Conservation (phyloP, 495 filamentous ascomycete species). For the Articulospora tetracladia region DNA sequence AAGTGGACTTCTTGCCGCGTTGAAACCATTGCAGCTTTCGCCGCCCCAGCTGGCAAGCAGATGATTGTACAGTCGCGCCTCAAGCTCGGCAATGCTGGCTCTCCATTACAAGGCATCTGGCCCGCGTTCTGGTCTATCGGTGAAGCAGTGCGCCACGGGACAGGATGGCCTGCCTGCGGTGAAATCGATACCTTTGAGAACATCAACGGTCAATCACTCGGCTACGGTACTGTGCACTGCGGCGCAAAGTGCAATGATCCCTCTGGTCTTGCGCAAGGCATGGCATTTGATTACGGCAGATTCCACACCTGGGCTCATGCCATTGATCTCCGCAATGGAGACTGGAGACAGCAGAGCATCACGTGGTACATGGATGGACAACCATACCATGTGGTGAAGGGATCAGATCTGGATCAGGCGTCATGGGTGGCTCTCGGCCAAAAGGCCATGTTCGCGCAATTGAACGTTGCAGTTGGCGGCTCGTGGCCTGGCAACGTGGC, state of each 20-base stretch:
- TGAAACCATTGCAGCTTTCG: slow-evolving; percentile 42
- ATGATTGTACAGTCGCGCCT: slow-evolving; percentile 40
- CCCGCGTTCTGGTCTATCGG: slow-evolving; percentile 53
- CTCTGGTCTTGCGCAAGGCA: slow-evolving; percentile 31
- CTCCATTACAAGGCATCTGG: slow-evolving; percentile 47
- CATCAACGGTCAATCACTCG: slow-evolving; percentile 39
- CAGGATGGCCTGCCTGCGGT: slow-evolving; percentile 42
- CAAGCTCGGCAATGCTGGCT: slow-evolving; percentile 36
- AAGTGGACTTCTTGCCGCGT: slow-evolving; percentile 46
- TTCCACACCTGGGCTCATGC: slow-evolving; percentile 45
- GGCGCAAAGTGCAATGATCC: slow-evolving; percentile 42
- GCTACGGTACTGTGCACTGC: slow-evolving; percentile 46
- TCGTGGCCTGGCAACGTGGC: slow-evolving; percentile 27
- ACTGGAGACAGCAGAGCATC: slow-evolving; percentile 40
- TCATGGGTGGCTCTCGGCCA: slow-evolving; percentile 38
- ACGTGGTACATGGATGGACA: slow-evolving; percentile 44
- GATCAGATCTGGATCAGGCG: slow-evolving; percentile 30
- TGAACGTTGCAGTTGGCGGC: slow-evolving; percentile 51
- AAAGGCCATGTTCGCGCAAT: slow-evolving; percentile 37
- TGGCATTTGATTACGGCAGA: slow-evolving; percentile 34
- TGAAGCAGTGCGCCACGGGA: slow-evolving; percentile 33
- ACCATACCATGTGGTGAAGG: slow-evolving; percentile 37
- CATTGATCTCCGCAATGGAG: slow-evolving; percentile 35
- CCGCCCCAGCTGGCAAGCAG: slow-evolving; percentile 31
- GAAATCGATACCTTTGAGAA: slow-evolving; percentile 50